Conservation (phyloP, 1,139 yeast genomes). For the Pichia sorboxylosa region DNA sequence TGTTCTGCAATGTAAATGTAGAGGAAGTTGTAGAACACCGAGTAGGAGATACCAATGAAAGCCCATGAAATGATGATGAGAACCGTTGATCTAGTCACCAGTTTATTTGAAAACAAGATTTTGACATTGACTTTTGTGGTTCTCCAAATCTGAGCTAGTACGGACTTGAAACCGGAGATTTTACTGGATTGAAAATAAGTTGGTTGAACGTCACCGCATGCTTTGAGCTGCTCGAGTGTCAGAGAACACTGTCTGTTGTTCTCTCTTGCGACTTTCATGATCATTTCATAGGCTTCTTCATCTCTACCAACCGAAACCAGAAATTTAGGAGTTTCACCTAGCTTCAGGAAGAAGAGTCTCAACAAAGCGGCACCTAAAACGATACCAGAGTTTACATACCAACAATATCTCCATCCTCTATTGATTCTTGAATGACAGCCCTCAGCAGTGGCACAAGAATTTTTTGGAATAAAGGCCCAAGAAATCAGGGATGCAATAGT, state of each 20-base stretch:
- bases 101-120: conserved; percentile 30
- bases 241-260: conserved; percentile 33
- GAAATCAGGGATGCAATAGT: conserved; percentile 42
- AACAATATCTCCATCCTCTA: conserved; percentile 52
- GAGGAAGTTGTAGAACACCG: conserved; percentile 39
- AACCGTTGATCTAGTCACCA: conserved; percentile 30
- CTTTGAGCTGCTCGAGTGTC: conserved; percentile 34
- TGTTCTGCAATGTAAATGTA: conserved; percentile 36
- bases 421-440: conserved; percentile 36
- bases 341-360: conserved; percentile 35
- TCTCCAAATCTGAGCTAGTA: conserved; percentile 15
- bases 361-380: conserved; percentile 37
- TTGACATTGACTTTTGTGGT: conserved; percentile 23
- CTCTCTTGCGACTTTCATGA: conserved; percentile 31
- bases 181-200: conserved; percentile 9
- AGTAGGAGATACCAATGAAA: conserved; percentile 40
- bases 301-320: conserved; percentile 42
- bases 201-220: conserved; percentile 30
- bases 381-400: conserved; percentile 42
- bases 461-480: conserved; percentile 44
- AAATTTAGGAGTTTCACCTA: conserved; percentile 50
- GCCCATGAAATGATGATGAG: conserved; percentile 37
- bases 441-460: conserved; percentile 31
- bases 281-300: conserved; percentile 32
- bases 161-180: conserved; percentile 9